Evolutionary conservation across 202 grass and related monocot genomes (phyloP), one percentile per base, ranked within the genome.

Genomic region (Zizania palustris): DNA sequence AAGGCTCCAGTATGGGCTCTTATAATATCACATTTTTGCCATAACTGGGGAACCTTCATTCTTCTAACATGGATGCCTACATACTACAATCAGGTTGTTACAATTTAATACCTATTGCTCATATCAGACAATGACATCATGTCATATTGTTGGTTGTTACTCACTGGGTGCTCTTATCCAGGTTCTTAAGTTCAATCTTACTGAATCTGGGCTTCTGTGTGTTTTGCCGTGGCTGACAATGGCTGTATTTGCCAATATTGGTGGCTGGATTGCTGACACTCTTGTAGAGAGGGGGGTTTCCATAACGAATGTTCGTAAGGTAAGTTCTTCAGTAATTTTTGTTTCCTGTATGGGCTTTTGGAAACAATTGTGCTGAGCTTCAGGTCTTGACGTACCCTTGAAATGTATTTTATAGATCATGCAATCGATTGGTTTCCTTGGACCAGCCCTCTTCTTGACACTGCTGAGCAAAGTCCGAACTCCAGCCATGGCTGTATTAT

Each of bases 41-140:
- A 98, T 72, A 98, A 98, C 75, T 98, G 91, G 96, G 96, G 96
- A 74, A 98, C 96, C 46, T 98, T 95, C 77, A 98, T 98, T 51
- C 89, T 98, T 79, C 87, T 98, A 53, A 95, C 96, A 40, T 98
- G 96, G 96, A 98, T 98, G 96, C 96, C 96, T 43, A 98, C 96
- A 42, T 95, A 98, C 83, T 98, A 98, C 81, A 98, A 95, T 39
- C 96, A 98, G 92, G 96, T 98, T 81, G 43, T 59, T 72, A n/a
- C 9, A 19, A 53, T 59, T 59, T 55, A 64, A 7, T 65, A n/a
- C 12, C 33, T 4, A 19, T 79, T 50, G 11, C 20, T 78, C 65
- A 36, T 55, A 68, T 11, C 40, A 77, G 49, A 20, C 38, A 86
- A 72, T 81, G 43, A 54, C 15, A 81, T 9, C 8, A 45, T 79